Evolutionary conservation across 805 yeast species (phyloP).

Genomic region (Metschnikowia reukaufii): DNA sequence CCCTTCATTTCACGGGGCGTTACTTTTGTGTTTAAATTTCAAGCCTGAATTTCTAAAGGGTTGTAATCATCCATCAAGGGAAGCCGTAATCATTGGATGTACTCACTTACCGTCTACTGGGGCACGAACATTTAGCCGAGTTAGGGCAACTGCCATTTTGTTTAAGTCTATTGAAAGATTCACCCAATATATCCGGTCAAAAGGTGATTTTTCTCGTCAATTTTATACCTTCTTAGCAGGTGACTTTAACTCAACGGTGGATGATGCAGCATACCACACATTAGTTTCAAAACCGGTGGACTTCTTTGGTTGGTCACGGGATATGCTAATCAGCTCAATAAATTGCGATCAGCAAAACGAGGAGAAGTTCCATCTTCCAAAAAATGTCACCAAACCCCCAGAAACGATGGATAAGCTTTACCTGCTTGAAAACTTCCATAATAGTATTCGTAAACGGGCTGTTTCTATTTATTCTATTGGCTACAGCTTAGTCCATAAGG

Average conservation of each 20-base stretch:
- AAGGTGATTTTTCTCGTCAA: background rate
- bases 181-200: background rate
- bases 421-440: slow-evolving; percentile 3
- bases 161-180: background rate
- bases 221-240: slow-evolving; percentile 10
- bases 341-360: background rate
- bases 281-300: slow-evolving; percentile 4
- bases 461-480: slow-evolving; percentile 7
- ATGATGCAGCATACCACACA: slow-evolving; percentile 6
- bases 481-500: slow-evolving; percentile 1
- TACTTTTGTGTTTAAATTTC: slow-evolving; percentile 3
- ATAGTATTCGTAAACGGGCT: background rate
- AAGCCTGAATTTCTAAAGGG: slow-evolving; percentile 5
- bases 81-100: slow-evolving; percentile 3
- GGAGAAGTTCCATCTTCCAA: background rate
- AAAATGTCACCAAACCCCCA: background rate
- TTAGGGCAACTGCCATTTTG: background rate
- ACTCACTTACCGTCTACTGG: slow-evolving; percentile 5
- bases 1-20: slow-evolving; percentile 3
- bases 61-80: background rate
- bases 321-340: slow-evolving; percentile 2
- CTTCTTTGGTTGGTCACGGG: slow-evolving; percentile 2
- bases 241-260: slow-evolving; percentile 6
- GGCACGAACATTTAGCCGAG: background rate
- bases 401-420: background rate